Evolutionary conservation across 306 rosid species (phyloP), one percentile per base, ranked within the genome.

Genomic region (Cucurbita maxima): DNA sequence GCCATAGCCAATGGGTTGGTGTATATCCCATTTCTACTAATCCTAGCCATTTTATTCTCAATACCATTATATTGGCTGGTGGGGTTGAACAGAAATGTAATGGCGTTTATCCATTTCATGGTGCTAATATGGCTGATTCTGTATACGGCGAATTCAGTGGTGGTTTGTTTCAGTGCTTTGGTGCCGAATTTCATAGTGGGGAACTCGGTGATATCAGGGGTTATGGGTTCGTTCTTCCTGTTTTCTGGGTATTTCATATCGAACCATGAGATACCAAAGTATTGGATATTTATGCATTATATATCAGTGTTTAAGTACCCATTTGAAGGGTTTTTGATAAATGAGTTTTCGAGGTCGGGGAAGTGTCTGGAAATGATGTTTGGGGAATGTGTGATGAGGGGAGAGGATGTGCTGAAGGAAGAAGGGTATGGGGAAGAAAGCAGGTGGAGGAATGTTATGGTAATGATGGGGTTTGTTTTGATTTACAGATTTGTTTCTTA

Each of bases 181-280:
- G 95, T 86, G 83, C 96, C 98, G 10, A 87, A 94, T 83, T 94
- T 94, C 85, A 90, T 94, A 45, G 89, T 94, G 40, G 98, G 98
- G 34, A 94, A 94, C 84, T 94, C 98, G 8, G 84, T 89, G 62
- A 86, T 94, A 40, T 79, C 86, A 5, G 98, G 98, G 16, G 97
- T 90, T 44, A 90, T 89, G 81, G 98, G 98, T 2, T 90, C 98
- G 14, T 94, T 88, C 87, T 94, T 94, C 78, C 83, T 90, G 73
- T 94, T 90, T 84, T 90, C 96, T 11, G 98, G 98, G 37, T 94
- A 94, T 83, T 94, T 94, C 92, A 94, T 94, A 57, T 86, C 98
- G 40, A 82, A 87, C 63, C 63, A 83, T 0, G 96, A 76, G 45
- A 94, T 90, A 55, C 98, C 97, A 6, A 69, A 73, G 11, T 90